Conservation (phyloP, 2,329 filamentous ascomycete genomes). For the Didymella pinodella region DNA sequence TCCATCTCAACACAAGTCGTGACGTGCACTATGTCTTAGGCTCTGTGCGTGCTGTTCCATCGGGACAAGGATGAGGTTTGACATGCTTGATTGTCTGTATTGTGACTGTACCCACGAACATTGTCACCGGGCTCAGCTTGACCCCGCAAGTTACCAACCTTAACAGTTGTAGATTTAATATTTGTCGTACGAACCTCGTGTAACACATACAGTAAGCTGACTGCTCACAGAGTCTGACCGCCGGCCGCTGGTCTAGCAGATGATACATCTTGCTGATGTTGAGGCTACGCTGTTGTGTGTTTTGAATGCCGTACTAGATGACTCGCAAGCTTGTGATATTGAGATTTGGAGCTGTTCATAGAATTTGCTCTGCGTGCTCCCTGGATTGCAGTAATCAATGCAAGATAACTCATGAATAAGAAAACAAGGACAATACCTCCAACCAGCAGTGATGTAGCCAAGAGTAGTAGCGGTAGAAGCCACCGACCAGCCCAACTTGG, state of each 20-base stretch:
- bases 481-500: not conserved
- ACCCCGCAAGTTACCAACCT: not conserved
- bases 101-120: not conserved
- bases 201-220: slow-evolving; percentile 7
- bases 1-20: not conserved
- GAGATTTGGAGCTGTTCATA: not conserved
- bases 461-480: not conserved
- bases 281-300: no score
- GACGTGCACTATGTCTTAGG: not conserved
- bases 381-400: not conserved
- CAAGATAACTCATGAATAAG: not conserved
- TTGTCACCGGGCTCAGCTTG: not conserved
- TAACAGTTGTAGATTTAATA: not conserved
- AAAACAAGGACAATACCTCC: not conserved
- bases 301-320: no score
- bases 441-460: not conserved
- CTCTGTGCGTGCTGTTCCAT: not conserved
- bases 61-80: not conserved
- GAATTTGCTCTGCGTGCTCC: not conserved
- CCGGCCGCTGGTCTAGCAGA: not conserved
- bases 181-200: not conserved
- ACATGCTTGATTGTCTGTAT: not conserved
- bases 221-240: not conserved
- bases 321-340: not conserved
- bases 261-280: no score